A percentile compares a stretch with the other conserved stretches of the same genome.
phyloP scores from a whole-genome alignment of 2,329 filamentous ascomycete species.

The Xylariaceae sp. region DNA sequence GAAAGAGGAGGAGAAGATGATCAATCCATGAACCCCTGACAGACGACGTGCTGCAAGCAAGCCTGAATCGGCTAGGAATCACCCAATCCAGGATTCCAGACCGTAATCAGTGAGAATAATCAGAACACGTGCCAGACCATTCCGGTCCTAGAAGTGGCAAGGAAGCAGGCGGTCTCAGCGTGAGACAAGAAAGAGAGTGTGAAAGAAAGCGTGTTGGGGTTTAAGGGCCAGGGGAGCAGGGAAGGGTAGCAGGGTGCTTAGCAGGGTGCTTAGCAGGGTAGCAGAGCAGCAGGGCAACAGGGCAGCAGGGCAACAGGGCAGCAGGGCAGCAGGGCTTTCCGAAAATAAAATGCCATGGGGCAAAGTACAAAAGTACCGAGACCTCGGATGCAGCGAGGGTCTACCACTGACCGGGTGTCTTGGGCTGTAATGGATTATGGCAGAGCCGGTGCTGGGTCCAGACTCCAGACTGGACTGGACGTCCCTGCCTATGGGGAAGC shows the following conservation, averaged over 20 bases:
- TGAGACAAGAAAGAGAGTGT: constrained; percentile 8
- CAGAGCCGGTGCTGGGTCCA: neutral
- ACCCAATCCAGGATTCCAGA: neutral
- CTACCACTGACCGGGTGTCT: neutral
- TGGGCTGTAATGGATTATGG: constrained; percentile 17
- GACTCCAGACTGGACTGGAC: too few species aligned
- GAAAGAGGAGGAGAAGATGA: neutral
- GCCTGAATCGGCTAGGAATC: neutral
- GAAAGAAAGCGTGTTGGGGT: constrained; percentile 2
- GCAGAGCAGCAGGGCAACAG: too few species aligned
- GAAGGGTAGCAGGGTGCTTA: too few species aligned
- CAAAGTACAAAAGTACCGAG: neutral
- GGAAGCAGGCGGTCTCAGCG: constrained; percentile 7
- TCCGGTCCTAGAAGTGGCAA: neutral
- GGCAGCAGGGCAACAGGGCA: too few species aligned
- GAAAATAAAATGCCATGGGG: neutral
- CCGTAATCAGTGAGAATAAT: neutral
- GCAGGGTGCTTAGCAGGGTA: too few species aligned
- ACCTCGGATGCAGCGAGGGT: constrained; percentile 7
- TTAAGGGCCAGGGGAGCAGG: neutral
- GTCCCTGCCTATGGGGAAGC: neutral
- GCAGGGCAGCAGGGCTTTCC: neutral
- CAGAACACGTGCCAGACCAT: constrained; percentile 16
- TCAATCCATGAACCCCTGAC: neutral
- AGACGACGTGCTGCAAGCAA: neutral